A percentile compares a stretch with the other conserved stretches of the same genome.
Evolutionary conservation across 2,329 filamentous ascomycete species (phyloP).

Genomic region (Exophiala spinifera): DNA sequence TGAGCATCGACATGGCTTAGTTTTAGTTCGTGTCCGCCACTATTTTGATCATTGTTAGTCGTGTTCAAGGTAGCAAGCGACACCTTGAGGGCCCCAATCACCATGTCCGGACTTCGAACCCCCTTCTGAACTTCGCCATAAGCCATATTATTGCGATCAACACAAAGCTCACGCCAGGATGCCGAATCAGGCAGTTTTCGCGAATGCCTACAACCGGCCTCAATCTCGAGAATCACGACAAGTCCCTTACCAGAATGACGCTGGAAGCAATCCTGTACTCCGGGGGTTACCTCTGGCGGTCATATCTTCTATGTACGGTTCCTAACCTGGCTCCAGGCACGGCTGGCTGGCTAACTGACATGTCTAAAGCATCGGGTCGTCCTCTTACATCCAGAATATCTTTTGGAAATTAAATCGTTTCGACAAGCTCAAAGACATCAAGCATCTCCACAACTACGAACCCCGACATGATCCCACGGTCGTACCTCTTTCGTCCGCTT

Average conservation of each 20-base stretch:
- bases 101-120: too few species aligned
- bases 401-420: conserved; percentile 74
- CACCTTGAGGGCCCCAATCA: too few species aligned
- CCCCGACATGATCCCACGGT: conserved; percentile 59
- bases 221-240: conserved; percentile 39
- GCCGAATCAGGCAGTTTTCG: conserved; percentile 26
- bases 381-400: conserved; percentile 59
- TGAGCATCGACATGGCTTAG: too few species aligned
- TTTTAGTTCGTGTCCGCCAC: too few species aligned
- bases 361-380: conserved; percentile 52
- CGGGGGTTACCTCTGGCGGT: conserved; percentile 63
- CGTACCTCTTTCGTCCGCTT: conserved; percentile 40
- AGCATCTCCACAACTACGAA: conserved; percentile 53
- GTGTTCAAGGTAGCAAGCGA: too few species aligned
- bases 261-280: conserved; percentile 66
- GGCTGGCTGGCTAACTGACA: not conserved
- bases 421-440: conserved; percentile 53
- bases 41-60: too few species aligned
- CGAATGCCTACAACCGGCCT: conserved; percentile 37
- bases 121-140: too few species aligned
- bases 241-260: conserved; percentile 46
- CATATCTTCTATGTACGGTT: conserved; percentile 58
- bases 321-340: not conserved
- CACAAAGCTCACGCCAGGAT: not conserved
- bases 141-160: too few species aligned